A percentile compares a stretch with the other conserved stretches of the same genome.
Evolutionary conservation across 306 rosid species (phyloP).

Genomic region (Dryas octopetala): DNA sequence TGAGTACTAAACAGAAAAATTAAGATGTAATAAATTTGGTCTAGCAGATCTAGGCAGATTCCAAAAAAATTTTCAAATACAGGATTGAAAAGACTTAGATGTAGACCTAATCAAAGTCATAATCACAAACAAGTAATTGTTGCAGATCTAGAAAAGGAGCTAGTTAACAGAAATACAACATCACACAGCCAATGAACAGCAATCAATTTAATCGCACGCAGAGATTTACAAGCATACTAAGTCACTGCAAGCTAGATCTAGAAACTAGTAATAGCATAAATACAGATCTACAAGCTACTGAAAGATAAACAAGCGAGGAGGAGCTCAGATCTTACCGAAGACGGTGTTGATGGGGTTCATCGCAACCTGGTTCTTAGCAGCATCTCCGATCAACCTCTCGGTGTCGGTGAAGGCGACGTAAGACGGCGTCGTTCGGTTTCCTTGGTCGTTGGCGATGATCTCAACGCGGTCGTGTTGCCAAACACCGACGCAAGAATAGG

Average conservation of each 20-base stretch:
- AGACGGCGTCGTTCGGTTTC: slow-evolving; percentile 70
- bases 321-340: slow-evolving; percentile 47
- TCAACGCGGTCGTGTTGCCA: slow-evolving; percentile 75
- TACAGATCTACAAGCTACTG: neutral
- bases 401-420: slow-evolving; percentile 59
- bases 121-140: neutral
- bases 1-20: too few relatives aligned
- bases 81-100: neutral
- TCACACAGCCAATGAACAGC: neutral
- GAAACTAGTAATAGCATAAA: neutral
- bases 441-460: slow-evolving; percentile 71
- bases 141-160: neutral
- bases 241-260: neutral
- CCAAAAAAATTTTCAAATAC: too few relatives aligned
- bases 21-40: too few relatives aligned
- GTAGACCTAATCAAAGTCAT: neutral
- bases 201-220: neutral
- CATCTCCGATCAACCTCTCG: slow-evolving; percentile 62
- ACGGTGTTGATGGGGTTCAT: slow-evolving; percentile 66
- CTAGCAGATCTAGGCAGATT: neutral
- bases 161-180: neutral
- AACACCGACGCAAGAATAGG: slow-evolving; percentile 65
- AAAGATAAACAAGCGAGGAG: neutral
- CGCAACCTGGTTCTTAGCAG: slow-evolving; percentile 69
- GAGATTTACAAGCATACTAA: neutral